A percentile compares a stretch with the other conserved stretches of the same genome.
Evolutionary conservation across 345 rosid species (phyloP).

Genomic region (Moricandia arvensis): DNA sequence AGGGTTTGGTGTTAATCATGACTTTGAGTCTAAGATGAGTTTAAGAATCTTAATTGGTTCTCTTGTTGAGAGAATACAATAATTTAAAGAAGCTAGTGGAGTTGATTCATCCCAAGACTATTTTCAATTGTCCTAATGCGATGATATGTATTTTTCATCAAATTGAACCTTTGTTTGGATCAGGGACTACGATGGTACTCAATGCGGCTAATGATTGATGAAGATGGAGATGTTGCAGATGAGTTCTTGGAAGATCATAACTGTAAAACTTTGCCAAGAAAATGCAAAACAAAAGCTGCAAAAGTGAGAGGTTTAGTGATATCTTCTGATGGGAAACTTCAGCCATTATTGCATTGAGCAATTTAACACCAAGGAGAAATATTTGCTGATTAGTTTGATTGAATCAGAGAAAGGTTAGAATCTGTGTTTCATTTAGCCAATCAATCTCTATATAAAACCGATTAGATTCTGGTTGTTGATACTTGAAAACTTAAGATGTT

Average conservation of each 20-base stretch:
- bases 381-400: constrained; percentile 19
- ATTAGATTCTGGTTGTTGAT: constrained; percentile 23
- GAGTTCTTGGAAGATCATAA: constrained; percentile 71
- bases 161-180: neutral
- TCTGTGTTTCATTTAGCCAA: constrained; percentile 5
- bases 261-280: constrained; percentile 15
- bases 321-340: constrained; percentile 34
- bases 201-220: constrained; percentile 74
- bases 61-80: neutral
- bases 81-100: too few relatives aligned
- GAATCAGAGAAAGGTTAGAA: constrained; percentile 20
- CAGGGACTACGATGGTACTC: constrained; percentile 92
- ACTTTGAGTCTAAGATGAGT: too few relatives aligned
- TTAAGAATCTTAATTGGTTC: too few relatives aligned
- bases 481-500: constrained; percentile 6
- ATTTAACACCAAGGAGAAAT: constrained; percentile 10
- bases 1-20: too few relatives aligned
- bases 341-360: constrained; percentile 30
- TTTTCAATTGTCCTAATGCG: too few relatives aligned
- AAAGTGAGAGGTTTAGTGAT: constrained; percentile 35
- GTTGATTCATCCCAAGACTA: too few relatives aligned
- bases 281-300: constrained; percentile 39
- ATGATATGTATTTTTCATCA: neutral
- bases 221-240: constrained; percentile 95
- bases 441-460: neutral